Base-by-base conservation (phyloP, 2,329 filamentous ascomycete genomes). In the Colletotrichum costaricense region DNA sequence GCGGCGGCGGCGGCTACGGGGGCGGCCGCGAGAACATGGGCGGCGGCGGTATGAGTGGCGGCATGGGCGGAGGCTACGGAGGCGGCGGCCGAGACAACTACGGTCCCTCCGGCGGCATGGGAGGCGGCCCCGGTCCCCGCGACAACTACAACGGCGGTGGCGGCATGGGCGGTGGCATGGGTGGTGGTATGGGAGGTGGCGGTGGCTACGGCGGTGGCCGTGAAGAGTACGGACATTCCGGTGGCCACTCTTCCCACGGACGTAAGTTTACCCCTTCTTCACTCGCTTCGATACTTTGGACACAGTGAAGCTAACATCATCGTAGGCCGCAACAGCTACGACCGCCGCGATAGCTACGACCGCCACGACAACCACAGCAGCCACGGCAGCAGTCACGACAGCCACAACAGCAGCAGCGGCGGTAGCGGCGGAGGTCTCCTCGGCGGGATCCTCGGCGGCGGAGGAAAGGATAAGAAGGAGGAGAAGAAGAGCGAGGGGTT, bases 401-500 rank as follows among this genome's bases (percentile, higher is more conserved):
- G n/a, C 59, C 42, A 30, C 42, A 22, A 2, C 59, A 22, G 6
- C 60, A 26, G 49, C 22, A 26, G 52, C 16, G 22, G 68, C n/a
- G n/a, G 57, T 22, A 38, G 58, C 52, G 24, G 52, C 14, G 60
- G 67, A 30, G 70, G 70, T 28, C 54, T 66, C 8, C 24, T 73
- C n/a, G 66, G 69, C 28, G 66, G 70, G 16, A 46, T 66, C 8
- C 46, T 73, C 24, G 38, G 69, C n/a, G 69, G 69, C 66, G 70
- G 70, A 33, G 58, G 69, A 35, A 59, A 67, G 4, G 62, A 63
- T 19, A 71, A 66, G 56, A 62, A 73, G 24, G 49, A 70, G 30
- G 57, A 73, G 55, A 55, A 73, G 46, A 42, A 72, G n/a, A 62
- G 56, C 12, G 60, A 72, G 19, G 69, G 69, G 24, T 72, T 74